Base-by-base conservation (phyloP, 257 asterid species). In the Solanum tacnaense region DNA sequence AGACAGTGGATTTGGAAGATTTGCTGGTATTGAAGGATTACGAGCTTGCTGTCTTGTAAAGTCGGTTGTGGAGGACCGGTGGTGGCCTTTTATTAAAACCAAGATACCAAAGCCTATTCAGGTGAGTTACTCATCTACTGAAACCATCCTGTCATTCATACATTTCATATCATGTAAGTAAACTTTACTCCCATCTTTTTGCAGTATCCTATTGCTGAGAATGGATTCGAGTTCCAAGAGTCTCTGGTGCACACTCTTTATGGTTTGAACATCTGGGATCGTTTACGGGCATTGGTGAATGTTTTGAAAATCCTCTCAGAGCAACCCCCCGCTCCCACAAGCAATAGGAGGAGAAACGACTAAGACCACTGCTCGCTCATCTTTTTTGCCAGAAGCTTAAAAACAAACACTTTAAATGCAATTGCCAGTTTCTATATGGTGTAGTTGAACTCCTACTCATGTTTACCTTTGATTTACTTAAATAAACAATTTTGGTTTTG, bases 1-100 rank as follows among this genome's bases (percentile, higher is more conserved):
- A 90, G 99, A 97, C 41, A 97, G 99, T 89, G 99, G 99, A 31
- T 97, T 97, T 86, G 99, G 99, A 91, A 95, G 99, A 91, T 96
- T 97, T 89, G 99, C 96, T 84, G 99, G 99, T 75, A 70, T 95
- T 46, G 99, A 97, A 94, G 99, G 99, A 29, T 88, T 97, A 84
- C 93, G 99, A 68, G 99, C 99, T 88, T 97, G 99, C 94, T 96
- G 99, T 88, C 98, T 97, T 9, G 96, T 96, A 31, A 97, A 97
- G 90, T 92, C 99, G 1, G 97, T 97, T 7, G 99, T 92, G 67
- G 99, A 97, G 94, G 99, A 97, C 89, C 90, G 98, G 88, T 97
- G 94, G 94, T 97, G 99, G 99, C 99, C 99, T 5, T 91, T 97
- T 46, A 87, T 97, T 90, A 97, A 96, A 91, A 97, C 99, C 67